These are phyloP conservation scores for Fusarium udum DNA, from an alignment of 2,329 filamentous ascomycete genomes.

Conservation along the genomic window DNA sequence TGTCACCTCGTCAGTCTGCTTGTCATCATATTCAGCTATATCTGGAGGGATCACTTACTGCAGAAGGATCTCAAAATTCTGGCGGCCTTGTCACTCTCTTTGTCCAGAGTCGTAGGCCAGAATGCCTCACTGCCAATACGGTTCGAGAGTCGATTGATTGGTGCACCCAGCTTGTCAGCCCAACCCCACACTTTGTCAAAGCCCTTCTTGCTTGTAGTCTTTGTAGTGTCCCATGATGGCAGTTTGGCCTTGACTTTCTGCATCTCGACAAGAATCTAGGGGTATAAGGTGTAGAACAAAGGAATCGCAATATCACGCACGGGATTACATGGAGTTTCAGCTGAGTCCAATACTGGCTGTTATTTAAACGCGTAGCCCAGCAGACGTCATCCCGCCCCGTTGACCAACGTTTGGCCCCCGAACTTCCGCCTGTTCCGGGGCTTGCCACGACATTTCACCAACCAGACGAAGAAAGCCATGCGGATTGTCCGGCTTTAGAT, in stretches of 20 bases:
- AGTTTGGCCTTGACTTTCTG: constrained; percentile 48
- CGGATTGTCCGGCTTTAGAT: constrained; percentile 10
- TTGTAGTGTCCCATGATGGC: constrained; percentile 64
- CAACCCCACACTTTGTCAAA: constrained; percentile 77
- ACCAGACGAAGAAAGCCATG: neutral
- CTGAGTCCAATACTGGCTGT: neutral
- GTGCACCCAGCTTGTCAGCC: constrained; percentile 66
- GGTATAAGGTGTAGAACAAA: neutral
- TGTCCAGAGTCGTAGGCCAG: constrained; percentile 85
- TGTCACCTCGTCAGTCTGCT: constrained; percentile 25
- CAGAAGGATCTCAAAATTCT: constrained; percentile 86
- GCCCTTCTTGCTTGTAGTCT: constrained; percentile 67
- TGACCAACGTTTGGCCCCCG: neutral
- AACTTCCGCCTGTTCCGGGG: constrained; percentile 6
- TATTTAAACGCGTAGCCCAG: constrained; percentile 6
- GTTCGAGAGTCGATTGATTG: constrained; percentile 82
- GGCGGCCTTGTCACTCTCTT: constrained; percentile 89
- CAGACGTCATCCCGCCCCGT: constrained; percentile 16
- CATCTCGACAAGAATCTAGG: constrained; percentile 34
- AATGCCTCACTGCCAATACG: constrained; percentile 84
- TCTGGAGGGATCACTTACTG: constrained; percentile 62
- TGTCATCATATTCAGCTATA: accelerated
- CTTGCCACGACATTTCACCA: constrained; percentile 4
- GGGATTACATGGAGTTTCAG: neutral
- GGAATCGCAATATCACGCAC: neutral